Conservation (phyloP, 768 basidiomycete genomes). For the Cantharellus cinnabarinus region DNA sequence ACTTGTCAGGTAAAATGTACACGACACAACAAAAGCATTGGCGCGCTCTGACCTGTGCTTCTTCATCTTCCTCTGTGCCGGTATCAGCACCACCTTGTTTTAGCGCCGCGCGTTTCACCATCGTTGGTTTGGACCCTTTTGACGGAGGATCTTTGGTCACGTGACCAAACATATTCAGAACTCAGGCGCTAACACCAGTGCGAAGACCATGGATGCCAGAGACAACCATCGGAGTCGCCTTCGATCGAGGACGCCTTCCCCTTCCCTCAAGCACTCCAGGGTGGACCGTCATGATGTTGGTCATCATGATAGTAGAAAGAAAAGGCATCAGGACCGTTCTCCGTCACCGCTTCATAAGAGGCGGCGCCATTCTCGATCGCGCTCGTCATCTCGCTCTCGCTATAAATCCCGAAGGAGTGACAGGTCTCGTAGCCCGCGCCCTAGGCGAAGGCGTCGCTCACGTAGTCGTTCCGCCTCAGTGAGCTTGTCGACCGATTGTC, state of each 20-base stretch:
- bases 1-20: not conserved
- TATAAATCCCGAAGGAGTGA: constrained; percentile 2
- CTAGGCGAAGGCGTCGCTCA: constrained; percentile 4
- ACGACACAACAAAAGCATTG: not conserved
- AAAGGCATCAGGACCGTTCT: not conserved
- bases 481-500: constrained; percentile 9
- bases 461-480: constrained; percentile 2
- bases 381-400: not conserved
- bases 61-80: constrained; percentile 4
- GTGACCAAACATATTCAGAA: not conserved
- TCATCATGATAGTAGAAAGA: too few species aligned
- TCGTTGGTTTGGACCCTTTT: not conserved
- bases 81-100: constrained; percentile 1
- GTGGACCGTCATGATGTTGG: not conserved
- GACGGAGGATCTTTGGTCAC: not conserved
- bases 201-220: not conserved
- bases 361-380: not conserved
- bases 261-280: not conserved
- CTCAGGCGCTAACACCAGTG: not conserved
- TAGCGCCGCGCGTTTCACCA: not conserved
- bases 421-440: constrained; percentile 2
- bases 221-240: not conserved
- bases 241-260: not conserved
- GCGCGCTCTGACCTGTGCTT: not conserved
- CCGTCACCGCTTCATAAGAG: not conserved